Evolutionary conservation across 768 basidiomycete genomes (phyloP), one percentile per base, ranked within the genome.

Genomic region (Lactarius hatsudake): DNA sequence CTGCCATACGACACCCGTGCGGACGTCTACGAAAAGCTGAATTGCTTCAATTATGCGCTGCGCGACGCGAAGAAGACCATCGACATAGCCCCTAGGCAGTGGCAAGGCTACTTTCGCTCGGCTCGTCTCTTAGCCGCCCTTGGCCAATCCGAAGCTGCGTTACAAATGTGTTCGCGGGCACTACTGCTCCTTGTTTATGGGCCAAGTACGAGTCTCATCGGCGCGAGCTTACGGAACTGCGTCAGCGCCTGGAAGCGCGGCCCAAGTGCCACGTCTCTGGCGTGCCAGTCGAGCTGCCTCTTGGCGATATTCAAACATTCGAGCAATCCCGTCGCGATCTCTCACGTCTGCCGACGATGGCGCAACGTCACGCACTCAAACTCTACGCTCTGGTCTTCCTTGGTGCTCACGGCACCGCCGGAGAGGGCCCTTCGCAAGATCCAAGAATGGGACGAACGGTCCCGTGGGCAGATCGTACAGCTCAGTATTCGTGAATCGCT

Each of bases 51-150:
- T 68, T 84, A 87, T 18, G 91, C 91, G 0, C 79, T 95, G 5
- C 78, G 77, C 15, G 93, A 95, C 72, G 85, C 88, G 10, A 88
- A 84, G 74, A 77, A 75, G 53, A 87, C 86, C 18, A 90, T 94
- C 58, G 82, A 87, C 66, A 78, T 89, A 5, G 85, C 86, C 2
- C 90, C 90, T 1, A 76, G 84, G 12, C 82, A 82, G 53, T 90
- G 88, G 87, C 90, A 92, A 74, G 91, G 91, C 23, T 93, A 93
- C 72, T 80, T 80, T 34, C 88, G 91, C 51, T 86, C 90, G 8
- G 86, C 91, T 48, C 86, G 87, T 62, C 80, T 91, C 23, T 91
- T 93, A 69, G 73, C 82, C 18, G 75, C 78, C 28, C 76, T 81
- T 2, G 76, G 77, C 64, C 90, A 85, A 72, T 75, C 79, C 55